Evolutionary conservation across 192 early-diverging fungal species (phyloP).

Genomic region (Umbelopsis sp.): DNA sequence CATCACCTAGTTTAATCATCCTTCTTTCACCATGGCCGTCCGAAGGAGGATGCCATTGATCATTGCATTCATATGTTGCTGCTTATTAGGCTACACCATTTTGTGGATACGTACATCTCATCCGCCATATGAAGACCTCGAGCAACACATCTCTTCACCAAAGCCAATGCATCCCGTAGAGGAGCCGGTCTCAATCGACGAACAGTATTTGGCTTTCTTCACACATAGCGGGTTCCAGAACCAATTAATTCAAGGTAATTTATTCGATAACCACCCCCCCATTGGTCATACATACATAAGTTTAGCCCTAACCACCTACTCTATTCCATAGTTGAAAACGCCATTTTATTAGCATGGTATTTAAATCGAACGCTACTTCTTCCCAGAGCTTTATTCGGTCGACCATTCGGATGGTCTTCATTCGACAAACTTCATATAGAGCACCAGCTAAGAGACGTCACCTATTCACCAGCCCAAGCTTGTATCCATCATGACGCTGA

Average conservation of each 20-base stretch:
- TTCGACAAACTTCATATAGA: slow-evolving; percentile 28
- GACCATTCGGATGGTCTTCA: slow-evolving; percentile 38
- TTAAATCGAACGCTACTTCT: slow-evolving; percentile 52
- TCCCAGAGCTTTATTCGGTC: slow-evolving; percentile 45
- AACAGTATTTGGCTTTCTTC: slow-evolving; percentile 49
- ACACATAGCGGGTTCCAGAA: slow-evolving; percentile 59
- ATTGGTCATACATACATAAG: neutral
- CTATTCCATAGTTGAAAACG: slow-evolving; percentile 46
- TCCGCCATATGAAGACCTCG: neutral
- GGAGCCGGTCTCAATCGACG: slow-evolving; percentile 20
- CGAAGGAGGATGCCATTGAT: neutral
- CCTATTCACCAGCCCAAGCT: neutral
- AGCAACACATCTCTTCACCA: neutral
- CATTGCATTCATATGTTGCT: neutral
- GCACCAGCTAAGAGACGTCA: slow-evolving; percentile 31
- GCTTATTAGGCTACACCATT: neutral
- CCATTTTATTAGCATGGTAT: slow-evolving; percentile 48
- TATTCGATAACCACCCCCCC: neutral
- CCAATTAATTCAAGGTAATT: slow-evolving; percentile 40
- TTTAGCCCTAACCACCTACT: neutral
- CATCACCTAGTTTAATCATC: neutral
- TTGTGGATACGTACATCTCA: slow-evolving; percentile 2
- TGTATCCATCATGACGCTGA: neutral
- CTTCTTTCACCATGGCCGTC: neutral
- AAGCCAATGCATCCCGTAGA: slow-evolving; percentile 13